Percentiles rank a stretch among this genome's conserved stretches.
Conservation (phyloP, 192 early-diverging fungal genomes). For the Podila horticola region DNA sequence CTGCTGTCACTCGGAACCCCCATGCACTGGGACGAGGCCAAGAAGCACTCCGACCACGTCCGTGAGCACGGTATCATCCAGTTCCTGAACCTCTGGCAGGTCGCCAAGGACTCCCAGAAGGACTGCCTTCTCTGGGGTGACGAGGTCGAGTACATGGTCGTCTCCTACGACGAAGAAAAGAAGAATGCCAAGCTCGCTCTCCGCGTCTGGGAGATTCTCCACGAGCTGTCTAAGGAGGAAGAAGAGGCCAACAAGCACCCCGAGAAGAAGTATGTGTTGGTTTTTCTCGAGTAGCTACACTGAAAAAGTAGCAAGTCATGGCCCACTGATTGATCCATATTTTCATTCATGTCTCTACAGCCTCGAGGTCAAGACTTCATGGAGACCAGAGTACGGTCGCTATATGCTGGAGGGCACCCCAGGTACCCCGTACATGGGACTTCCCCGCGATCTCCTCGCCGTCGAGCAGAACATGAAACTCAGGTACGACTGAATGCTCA, state of each 20-base stretch:
- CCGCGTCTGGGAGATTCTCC: constrained; percentile 84
- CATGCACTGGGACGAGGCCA: constrained; percentile 92
- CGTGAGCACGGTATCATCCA: constrained; percentile 92
- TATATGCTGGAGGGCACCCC: constrained; percentile 99
- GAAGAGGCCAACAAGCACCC: constrained; percentile 58
- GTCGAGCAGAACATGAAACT: constrained; percentile 92
- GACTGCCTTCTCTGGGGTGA: constrained; percentile 95
- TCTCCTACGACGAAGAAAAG: constrained; percentile 79
- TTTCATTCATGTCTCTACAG: constrained; percentile 38
- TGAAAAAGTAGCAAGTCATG: not conserved
- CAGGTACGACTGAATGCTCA: constrained; percentile 17
- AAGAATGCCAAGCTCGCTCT: constrained; percentile 79
- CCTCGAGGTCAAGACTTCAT: constrained; percentile 72
- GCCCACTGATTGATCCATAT: not conserved
- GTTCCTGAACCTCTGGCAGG: constrained; percentile 88
- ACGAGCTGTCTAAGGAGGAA: constrained; percentile 78
- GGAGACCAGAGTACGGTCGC: constrained; percentile 96
- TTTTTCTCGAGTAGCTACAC: not conserved
- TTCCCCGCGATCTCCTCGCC: constrained; percentile 78
- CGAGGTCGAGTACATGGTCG: constrained; percentile 96
- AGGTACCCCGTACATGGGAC: constrained; percentile 88
- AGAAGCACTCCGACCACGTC: constrained; percentile 86
- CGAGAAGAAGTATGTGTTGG: constrained; percentile 56
- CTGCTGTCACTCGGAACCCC: constrained; percentile 96
- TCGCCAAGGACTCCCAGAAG: constrained; percentile 82